phyloP scores from a whole-genome alignment of 257 asterid genomes.

The Solanum microdontum region DNA sequence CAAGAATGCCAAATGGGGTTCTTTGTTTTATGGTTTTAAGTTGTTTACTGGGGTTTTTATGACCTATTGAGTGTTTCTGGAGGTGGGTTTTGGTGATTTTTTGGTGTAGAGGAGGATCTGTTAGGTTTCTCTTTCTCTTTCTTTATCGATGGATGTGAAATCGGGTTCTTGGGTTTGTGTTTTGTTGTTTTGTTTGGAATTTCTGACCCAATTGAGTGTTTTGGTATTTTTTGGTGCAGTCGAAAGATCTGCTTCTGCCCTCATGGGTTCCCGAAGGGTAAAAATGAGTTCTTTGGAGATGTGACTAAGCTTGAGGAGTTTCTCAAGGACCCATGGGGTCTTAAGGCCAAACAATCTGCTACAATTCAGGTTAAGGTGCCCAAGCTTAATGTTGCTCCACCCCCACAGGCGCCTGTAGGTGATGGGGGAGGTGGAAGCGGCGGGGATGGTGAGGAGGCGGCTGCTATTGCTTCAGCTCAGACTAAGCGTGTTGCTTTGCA shows the following conservation, averaged over 20 bases:
- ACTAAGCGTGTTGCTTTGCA: constrained; percentile 77
- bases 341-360: constrained; percentile 53
- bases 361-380: constrained; percentile 88
- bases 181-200: background rate
- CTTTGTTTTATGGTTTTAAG: constrained; percentile 6
- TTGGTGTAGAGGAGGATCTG: background rate
- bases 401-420: background rate
- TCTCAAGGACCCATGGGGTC: constrained; percentile 78
- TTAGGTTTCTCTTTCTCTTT: background rate
- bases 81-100: background rate
- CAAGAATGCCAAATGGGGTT: constrained; percentile 1
- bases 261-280: constrained; percentile 66
- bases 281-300: constrained; percentile 49
- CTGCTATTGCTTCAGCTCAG: constrained; percentile 53
- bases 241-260: constrained; percentile 79
- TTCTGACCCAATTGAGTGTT: constrained; percentile 16
- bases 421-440: constrained; percentile 10
- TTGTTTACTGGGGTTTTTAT: background rate
- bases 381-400: constrained; percentile 40
- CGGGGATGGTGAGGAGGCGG: constrained; percentile 44
- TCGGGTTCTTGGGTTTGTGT: background rate
- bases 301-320: constrained; percentile 67
- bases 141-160: background rate
- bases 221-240: constrained; percentile 39
- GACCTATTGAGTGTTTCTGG: background rate